Percentiles rank a stretch among this genome's conserved stretches.
Conservation (phyloP, 2,329 filamentous ascomycete species). For the Ophiostoma ips region DNA sequence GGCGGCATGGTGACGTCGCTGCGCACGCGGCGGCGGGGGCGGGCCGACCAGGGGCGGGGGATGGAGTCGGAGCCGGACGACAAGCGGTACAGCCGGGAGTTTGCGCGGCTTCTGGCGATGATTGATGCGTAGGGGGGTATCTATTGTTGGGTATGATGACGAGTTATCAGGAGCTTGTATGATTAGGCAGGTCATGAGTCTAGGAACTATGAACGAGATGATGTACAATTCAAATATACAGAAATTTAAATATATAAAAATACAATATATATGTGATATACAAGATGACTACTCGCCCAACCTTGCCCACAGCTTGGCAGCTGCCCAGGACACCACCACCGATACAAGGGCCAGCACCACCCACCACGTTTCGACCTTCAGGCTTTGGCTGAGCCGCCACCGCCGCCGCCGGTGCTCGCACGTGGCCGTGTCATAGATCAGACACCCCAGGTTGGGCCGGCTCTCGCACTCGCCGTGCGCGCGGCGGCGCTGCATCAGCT, state of each 20-base stretch:
- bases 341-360: slow-evolving; percentile 28
- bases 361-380: slow-evolving; percentile 39
- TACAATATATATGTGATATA: too few species aligned
- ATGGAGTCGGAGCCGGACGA: too few species aligned
- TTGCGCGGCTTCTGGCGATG: slow-evolving; percentile 5
- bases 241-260: too few species aligned
- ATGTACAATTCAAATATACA: too few species aligned
- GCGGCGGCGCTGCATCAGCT: slow-evolving; percentile 44
- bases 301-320: too few species aligned
- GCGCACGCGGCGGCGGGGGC: too few species aligned
- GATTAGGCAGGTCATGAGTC: too few species aligned
- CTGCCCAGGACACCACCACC: slow-evolving; percentile 24
- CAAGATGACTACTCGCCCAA: too few species aligned
- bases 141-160: neutral
- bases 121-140: neutral
- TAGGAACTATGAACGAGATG: too few species aligned
- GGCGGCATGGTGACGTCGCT: slow-evolving; percentile 6
- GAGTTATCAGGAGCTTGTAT: neutral
- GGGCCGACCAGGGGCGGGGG: too few species aligned
- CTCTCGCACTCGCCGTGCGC: slow-evolving; percentile 49
- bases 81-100: slow-evolving; percentile 5
- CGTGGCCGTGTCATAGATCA: slow-evolving; percentile 35
- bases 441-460: slow-evolving; percentile 39
- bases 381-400: slow-evolving; percentile 26
- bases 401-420: slow-evolving; percentile 35